Evolutionary conservation across 2,329 filamentous ascomycete species (phyloP).

Genomic region (Phaeosphaeriaceae sp.): DNA sequence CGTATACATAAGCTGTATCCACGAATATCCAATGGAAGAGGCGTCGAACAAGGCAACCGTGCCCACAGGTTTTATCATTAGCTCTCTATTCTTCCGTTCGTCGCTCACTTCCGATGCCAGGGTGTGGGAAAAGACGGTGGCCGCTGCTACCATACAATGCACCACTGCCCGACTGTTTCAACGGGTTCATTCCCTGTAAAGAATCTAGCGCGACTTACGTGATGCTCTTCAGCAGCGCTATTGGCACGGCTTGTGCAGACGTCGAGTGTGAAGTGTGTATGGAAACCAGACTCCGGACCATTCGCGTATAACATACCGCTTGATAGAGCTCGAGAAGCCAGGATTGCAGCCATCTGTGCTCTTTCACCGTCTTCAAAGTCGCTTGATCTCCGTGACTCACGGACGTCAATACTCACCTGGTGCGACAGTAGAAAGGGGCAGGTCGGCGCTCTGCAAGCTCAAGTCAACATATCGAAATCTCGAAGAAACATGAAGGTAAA

Average conservation of each 20-base stretch:
- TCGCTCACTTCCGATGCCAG: conserved; percentile 20
- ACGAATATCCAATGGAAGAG: conserved; percentile 22
- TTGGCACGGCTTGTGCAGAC: conserved; percentile 23
- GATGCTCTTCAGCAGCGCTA: conserved; percentile 12
- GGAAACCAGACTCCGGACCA: conserved; percentile 8
- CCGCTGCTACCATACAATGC: conserved; percentile 14
- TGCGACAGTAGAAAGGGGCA: conserved; percentile 19
- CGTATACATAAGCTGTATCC: conserved; percentile 9
- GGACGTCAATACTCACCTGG: conserved; percentile 19
- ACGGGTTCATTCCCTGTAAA: conserved; percentile 6
- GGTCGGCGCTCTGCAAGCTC: conserved; percentile 7
- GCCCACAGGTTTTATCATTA: conserved; percentile 12
- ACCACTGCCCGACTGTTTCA: conserved; percentile 14
- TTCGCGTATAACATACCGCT: conserved; percentile 15
- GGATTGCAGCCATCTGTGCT: conserved; percentile 14
- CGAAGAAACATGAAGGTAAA: conserved; percentile 8
- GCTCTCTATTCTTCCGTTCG: conserved; percentile 7
- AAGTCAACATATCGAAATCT: conserved; percentile 1
- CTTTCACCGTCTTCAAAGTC: conserved; percentile 31
- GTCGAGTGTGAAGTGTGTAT: conserved; percentile 5
- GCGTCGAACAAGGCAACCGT: conserved; percentile 40
- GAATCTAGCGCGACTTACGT: conserved; percentile 15
- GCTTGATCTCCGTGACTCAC: conserved; percentile 38
- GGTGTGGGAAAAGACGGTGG: conserved; percentile 31
- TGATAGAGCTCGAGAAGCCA: conserved; percentile 13